Evolutionary conservation across 2,329 filamentous ascomycete species (phyloP), one percentile per base, ranked within the genome.

Genomic region (Purpureocillium lavendulum): DNA sequence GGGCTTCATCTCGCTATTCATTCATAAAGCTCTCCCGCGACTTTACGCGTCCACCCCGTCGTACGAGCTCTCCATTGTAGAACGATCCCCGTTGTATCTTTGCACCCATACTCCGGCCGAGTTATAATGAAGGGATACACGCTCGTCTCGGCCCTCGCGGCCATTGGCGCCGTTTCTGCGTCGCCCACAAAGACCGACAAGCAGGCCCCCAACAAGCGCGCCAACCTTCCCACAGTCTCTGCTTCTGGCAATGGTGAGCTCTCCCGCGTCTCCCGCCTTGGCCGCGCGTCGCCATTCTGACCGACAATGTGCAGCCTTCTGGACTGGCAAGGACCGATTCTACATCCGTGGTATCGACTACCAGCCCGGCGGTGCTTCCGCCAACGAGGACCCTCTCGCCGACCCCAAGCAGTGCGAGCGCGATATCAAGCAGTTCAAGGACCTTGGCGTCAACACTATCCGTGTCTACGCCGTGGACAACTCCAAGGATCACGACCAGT

Each of bases 391-490:
- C 57, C 87, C 88, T 44, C 81, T 95, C 39, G 80, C 85, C 45
- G 81, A 94, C 53, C 57, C 68, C 17, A 62, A 62, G 4, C 65
- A 72, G 55, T 95, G 89, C 76, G 73, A 77, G 60, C 83, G 88
- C 48, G 87, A 94, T 57, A 83, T 95, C 51, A 65, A 67, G 38
- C 71, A 87, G 59, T 94, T 95, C 78, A 77, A 86, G 69, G 76
- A 87, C 49, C 73, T 96, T 37, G 87, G 88, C 36, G 70, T 95
- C 66, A 96, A 96, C 72, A 88, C 87, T 18, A 73, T 96, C 57
- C 88, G 89, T 62, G 84, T 95, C 45, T 96, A 95, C 74, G 87
- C 84, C 13, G 81, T 94, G 50, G 89, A 96, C 71, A 95, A 95
- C 74, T 81, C 80, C 37, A 67, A 71, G 51, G 66, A 82, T 61